Percentiles rank a stretch among this genome's conserved stretches.
These are phyloP conservation scores for Penicillium expansum DNA, from an alignment of 2,329 filamentous ascomycete species.

Conservation along the genomic window DNA sequence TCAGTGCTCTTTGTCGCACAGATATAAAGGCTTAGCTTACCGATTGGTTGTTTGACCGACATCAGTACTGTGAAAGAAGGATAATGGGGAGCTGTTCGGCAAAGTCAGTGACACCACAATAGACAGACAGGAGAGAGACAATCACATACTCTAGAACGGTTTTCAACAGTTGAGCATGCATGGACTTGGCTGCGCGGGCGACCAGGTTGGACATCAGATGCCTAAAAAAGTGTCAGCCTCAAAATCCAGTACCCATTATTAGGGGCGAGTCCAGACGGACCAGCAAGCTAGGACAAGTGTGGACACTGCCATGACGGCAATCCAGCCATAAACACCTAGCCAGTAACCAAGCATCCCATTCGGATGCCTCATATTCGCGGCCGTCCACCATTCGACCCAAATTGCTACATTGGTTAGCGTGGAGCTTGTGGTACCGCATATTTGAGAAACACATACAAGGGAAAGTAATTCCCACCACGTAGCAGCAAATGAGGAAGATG, in stretches of 20 bases:
- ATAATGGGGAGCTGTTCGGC: slow-evolving; percentile 1
- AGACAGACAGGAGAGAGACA: neutral
- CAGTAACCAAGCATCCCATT: slow-evolving; percentile 2
- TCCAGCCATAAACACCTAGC: neutral
- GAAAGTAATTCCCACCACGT: slow-evolving; percentile 2
- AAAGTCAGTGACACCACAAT: neutral
- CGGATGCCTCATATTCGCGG: neutral
- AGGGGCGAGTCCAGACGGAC: neutral
- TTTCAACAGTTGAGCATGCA: slow-evolving; percentile 2
- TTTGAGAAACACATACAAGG: neutral
- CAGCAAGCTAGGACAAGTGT: slow-evolving; percentile 1
- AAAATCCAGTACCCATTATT: neutral
- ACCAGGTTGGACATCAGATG: slow-evolving; percentile 5
- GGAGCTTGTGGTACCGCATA: neutral
- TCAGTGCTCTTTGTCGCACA: neutral
- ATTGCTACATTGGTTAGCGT: slow-evolving; percentile 1
- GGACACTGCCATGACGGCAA: neutral
- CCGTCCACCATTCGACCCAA: slow-evolving; percentile 10
- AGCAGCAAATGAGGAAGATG: neutral
- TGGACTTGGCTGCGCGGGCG: neutral
- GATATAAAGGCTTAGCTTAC: neutral
- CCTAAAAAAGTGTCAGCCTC: neutral
- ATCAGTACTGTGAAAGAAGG: slow-evolving; percentile 2
- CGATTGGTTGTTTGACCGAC: neutral
- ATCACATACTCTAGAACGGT: neutral